Base-by-base conservation (phyloP, 2,329 filamentous ascomycete species). In the Tolypocladium tundrense region DNA sequence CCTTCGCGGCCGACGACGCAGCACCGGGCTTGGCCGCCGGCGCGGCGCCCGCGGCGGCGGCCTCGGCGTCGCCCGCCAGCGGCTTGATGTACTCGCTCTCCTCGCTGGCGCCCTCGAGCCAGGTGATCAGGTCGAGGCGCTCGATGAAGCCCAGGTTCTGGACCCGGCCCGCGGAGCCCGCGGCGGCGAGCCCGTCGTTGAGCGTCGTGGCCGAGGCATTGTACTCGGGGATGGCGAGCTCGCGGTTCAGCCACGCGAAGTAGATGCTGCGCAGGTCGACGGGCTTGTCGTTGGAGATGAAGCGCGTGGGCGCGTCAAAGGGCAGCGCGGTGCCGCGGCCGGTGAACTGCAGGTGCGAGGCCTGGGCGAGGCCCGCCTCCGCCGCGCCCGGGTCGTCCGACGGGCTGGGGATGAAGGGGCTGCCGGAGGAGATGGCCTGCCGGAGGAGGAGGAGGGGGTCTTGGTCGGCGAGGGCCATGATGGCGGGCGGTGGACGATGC, bases 201-300 rank as follows among this genome's bases (percentile, higher is more conserved):
- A 97, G 80, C 64, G 86, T 81, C 66, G 88, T 86, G 16, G 90
- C 89, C 0, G 88, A 87, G 33, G 88, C 84, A 73, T 97, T 94
- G 80, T 97, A 97, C 66, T 96, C 91, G 13, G 90, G 88, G 64
- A 96, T 91, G 57, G 88, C 85, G 57, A 88, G 85, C 76, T 97
- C 93, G 72, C 91, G 91, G 75, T 97, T 95, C 67, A 90, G 80
- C 91, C 91, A 99, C 58, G 91, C 91, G 70, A 97, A 96, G 78
- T 93, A 97, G 74, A 97, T 93, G 71, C 88, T 94, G 69, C 94
- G 91, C 65, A 99, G 79, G 70, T 97, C 90, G 67, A 96, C 86
- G 5, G 88, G 81, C 58, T 83, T 80, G 66, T 83, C 83, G 59
- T 84, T 82, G n/a, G 90, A 92, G 60, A 89, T 82, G 77, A 97